Percentiles rank a stretch among this genome's conserved stretches.
phyloP scores from a whole-genome alignment of 257 asterid species.

The Primulina huaijiensis region DNA sequence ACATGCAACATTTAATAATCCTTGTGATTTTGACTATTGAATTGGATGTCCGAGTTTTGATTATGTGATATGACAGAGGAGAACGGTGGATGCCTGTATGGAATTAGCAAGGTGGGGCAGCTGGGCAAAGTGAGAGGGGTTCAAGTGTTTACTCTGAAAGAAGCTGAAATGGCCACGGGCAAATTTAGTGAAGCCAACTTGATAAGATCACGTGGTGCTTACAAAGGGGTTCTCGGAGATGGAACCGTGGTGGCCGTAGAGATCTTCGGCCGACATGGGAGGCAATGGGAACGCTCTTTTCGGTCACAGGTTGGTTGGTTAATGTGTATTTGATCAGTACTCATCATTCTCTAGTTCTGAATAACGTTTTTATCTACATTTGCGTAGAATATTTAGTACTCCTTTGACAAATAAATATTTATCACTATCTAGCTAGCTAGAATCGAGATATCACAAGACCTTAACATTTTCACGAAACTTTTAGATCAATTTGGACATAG shows the following conservation, averaged over 20 bases:
- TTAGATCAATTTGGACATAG: too few relatives aligned
- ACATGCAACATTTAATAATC: too few relatives aligned
- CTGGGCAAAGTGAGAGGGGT: conserved; percentile 40
- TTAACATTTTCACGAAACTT: too few relatives aligned
- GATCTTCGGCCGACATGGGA: conserved; percentile 55
- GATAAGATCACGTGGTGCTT: conserved; percentile 5
- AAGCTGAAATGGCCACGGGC: conserved; percentile 58
- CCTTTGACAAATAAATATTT: too few relatives aligned
- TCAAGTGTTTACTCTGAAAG: conserved; percentile 64
- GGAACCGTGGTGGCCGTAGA: conserved; percentile 68
- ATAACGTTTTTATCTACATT: too few relatives aligned
- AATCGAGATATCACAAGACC: too few relatives aligned
- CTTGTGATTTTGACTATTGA: background rate
- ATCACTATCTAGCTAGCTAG: too few relatives aligned
- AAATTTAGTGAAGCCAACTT: conserved; percentile 45
- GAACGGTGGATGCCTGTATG: conserved; percentile 50
- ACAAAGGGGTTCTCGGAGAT: conserved; percentile 53
- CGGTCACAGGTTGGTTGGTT: conserved; percentile 55
- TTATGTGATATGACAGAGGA: conserved; percentile 25
- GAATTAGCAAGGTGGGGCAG: conserved; percentile 32
- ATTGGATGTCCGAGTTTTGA: background rate
- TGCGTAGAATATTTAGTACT: too few relatives aligned
- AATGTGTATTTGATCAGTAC: too few relatives aligned
- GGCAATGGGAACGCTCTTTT: conserved; percentile 72
- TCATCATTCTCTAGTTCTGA: too few relatives aligned